phyloP scores from a whole-genome alignment of 2,329 filamentous ascomycete species.

The Raffaelea ambrosiae region DNA sequence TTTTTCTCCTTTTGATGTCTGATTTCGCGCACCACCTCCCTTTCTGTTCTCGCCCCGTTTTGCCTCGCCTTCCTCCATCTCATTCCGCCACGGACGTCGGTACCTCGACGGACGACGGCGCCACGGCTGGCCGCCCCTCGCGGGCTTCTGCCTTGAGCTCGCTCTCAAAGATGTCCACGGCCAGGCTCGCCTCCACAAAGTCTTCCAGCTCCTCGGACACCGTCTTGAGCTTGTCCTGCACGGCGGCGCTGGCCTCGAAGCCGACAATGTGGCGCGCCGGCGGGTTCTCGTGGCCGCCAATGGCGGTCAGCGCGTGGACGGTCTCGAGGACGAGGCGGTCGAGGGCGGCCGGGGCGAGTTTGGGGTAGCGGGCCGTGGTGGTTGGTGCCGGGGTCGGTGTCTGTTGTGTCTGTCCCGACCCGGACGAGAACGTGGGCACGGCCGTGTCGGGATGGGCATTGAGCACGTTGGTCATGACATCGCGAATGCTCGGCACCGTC shows the following conservation, averaged over 20 bases:
- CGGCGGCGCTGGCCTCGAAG: constrained; percentile 74
- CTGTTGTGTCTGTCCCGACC: constrained; percentile 24
- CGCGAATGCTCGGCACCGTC: constrained; percentile 66
- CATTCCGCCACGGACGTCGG: no score
- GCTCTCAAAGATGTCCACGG: constrained; percentile 66
- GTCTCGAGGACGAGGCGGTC: constrained; percentile 78
- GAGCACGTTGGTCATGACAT: constrained; percentile 72
- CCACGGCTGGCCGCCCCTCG: constrained; percentile 17
- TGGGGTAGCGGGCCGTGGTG: constrained; percentile 68
- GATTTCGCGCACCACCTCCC: background rate
- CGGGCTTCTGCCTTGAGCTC: constrained; percentile 44
- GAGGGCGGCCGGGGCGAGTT: constrained; percentile 57
- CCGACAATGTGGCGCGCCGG: constrained; percentile 92
- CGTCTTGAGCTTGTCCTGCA: constrained; percentile 94
- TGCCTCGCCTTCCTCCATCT: no score
- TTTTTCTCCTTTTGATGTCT: background rate
- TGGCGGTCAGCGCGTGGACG: constrained; percentile 81
- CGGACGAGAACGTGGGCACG: constrained; percentile 26
- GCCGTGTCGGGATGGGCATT: constrained; percentile 65
- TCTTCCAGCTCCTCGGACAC: constrained; percentile 95
- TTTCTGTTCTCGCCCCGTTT: no score
- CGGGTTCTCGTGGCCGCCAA: constrained; percentile 92
- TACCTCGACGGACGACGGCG: no score
- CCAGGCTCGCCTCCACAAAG: constrained; percentile 81
- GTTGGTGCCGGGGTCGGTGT: constrained; percentile 61